Evolutionary conservation across 352 stramenopile genomes (phyloP).

Genomic region (Phytophthora pistaciae): DNA sequence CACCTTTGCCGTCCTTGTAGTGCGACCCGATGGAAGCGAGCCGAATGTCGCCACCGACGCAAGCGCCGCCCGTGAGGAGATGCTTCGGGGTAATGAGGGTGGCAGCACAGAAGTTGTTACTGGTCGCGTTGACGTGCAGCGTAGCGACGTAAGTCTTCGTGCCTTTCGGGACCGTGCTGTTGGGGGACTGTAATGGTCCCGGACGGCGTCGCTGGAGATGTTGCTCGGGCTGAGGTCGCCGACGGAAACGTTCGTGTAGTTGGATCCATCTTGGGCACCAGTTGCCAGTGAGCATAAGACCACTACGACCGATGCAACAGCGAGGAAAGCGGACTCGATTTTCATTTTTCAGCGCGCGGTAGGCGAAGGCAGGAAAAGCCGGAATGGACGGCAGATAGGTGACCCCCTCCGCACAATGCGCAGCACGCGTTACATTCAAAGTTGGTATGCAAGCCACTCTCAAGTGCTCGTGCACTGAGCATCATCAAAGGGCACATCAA

Average conservation of each 20-base stretch:
- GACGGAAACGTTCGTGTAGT: constrained; percentile 4
- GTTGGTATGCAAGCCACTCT: too few relatives aligned
- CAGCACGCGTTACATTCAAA: too few relatives aligned
- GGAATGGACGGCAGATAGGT: constrained; percentile 17
- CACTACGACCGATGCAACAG: background rate
- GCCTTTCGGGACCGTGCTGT: constrained; percentile 33
- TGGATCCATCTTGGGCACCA: constrained; percentile 19
- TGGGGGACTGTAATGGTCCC: constrained; percentile 2
- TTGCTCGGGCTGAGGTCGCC: constrained; percentile 12
- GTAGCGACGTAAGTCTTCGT: constrained; percentile 44
- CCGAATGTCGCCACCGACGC: constrained; percentile 1
- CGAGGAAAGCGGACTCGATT: background rate
- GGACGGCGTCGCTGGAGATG: constrained; percentile 44
- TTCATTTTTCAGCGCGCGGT: constrained; percentile 23
- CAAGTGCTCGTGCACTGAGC: too few relatives aligned
- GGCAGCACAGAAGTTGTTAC: constrained; percentile 21
- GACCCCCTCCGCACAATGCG: too few relatives aligned
- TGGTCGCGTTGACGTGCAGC: constrained; percentile 20
- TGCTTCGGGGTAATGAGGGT: constrained; percentile 21
- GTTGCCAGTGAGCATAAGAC: background rate
- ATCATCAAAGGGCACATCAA: too few relatives aligned
- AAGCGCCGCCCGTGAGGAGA: constrained; percentile 12
- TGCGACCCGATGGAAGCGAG: constrained; percentile 26
- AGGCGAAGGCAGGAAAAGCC: constrained; percentile 8
- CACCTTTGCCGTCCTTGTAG: constrained; percentile 29